Percentiles rank a stretch among this genome's conserved stretches.
phyloP scores from a whole-genome alignment of 2,329 filamentous ascomycete genomes.

The Aphanocladium album region DNA sequence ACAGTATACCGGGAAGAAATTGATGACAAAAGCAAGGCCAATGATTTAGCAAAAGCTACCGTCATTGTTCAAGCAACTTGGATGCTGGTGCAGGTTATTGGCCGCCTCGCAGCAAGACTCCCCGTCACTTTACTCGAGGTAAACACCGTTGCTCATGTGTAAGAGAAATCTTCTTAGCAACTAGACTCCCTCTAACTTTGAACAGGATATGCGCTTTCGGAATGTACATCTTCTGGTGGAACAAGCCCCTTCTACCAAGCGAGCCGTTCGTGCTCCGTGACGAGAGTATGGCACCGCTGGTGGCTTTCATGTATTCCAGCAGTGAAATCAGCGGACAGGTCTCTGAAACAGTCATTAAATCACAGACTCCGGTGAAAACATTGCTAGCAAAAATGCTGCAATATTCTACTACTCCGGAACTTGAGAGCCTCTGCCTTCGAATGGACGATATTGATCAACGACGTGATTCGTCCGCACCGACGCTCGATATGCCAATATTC shows the following conservation, averaged over 20 bases:
- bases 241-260: constrained; percentile 9
- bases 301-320: constrained; percentile 15
- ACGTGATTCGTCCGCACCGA: too few relatives aligned
- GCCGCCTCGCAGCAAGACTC: constrained; percentile 24
- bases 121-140: constrained; percentile 33
- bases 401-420: not conserved
- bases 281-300: constrained; percentile 6
- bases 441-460: too few relatives aligned
- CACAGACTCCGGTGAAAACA: constrained; percentile 13
- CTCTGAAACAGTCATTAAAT: too few relatives aligned
- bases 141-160: constrained; percentile 30
- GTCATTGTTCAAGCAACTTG: constrained; percentile 32
- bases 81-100: constrained; percentile 31
- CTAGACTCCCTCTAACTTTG: too few relatives aligned
- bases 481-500: too few relatives aligned
- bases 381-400: constrained; percentile 5
- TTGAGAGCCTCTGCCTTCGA: not conserved
- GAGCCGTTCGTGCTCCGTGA: constrained; percentile 13
- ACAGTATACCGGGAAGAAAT: constrained; percentile 19
- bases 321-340: constrained; percentile 13
- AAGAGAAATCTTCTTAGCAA: too few relatives aligned
- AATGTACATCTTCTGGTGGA: constrained; percentile 27
- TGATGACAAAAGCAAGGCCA: constrained; percentile 30
- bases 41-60: constrained; percentile 28
- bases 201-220: constrained; percentile 27